phyloP scores from a whole-genome alignment of 1,139 yeast genomes.

The Candida sanyaensis region DNA sequence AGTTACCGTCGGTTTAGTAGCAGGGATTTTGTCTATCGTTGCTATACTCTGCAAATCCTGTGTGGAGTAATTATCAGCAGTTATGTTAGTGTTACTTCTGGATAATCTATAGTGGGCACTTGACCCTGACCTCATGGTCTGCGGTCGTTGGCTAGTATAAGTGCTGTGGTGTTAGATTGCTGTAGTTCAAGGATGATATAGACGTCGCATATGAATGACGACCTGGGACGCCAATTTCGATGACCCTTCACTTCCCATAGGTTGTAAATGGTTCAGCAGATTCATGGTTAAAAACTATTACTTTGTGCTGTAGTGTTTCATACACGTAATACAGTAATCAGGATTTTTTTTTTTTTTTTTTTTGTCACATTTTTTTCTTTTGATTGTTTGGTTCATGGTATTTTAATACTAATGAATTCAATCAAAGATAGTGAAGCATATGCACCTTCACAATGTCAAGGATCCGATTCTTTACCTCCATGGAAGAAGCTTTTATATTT shows the following conservation, averaged over 20 bases:
- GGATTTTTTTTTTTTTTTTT: background rate
- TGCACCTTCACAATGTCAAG: background rate
- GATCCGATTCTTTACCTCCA: constrained; percentile 5
- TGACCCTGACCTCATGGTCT: constrained; percentile 16
- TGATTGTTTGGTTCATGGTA: background rate
- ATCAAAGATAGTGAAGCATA: background rate
- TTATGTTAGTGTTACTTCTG: constrained; percentile 28
- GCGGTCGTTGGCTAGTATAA: constrained; percentile 2
- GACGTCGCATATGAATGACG: constrained; percentile 15
- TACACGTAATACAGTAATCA: too few relatives aligned
- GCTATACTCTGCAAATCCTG: constrained; percentile 32
- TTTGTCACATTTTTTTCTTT: background rate
- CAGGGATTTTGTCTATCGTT: constrained; percentile 46
- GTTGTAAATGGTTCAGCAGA: constrained; percentile 3
- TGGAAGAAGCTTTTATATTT: constrained; percentile 93
- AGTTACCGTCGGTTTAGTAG: constrained; percentile 53
- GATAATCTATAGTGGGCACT: constrained; percentile 23
- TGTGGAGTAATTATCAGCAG: constrained; percentile 14
- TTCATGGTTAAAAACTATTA: background rate
- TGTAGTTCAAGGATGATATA: constrained; percentile 12
- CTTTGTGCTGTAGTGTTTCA: too few relatives aligned
- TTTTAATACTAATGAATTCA: background rate
- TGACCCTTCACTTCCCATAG: constrained; percentile 5
- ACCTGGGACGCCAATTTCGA: constrained; percentile 13
- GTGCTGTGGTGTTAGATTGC: constrained; percentile 8